phyloP scores from a whole-genome alignment of 2,329 filamentous ascomycete genomes.

The Claviceps cyperi region DNA sequence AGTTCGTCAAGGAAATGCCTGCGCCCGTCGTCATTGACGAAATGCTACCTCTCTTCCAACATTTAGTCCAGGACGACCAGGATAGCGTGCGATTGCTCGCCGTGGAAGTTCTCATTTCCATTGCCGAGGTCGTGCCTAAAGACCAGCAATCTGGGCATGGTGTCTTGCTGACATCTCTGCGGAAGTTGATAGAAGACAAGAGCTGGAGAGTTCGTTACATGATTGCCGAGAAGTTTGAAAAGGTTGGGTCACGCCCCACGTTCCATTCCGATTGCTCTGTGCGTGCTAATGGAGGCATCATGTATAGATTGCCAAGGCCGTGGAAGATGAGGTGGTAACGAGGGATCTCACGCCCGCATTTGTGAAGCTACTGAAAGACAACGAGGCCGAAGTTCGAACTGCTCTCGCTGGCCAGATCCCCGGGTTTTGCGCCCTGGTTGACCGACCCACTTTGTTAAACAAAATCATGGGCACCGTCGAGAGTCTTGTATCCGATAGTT shows the following conservation, averaged over 20 bases:
- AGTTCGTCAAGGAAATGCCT: constrained; percentile 96
- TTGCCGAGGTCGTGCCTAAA: constrained; percentile 93
- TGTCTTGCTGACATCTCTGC: constrained; percentile 75
- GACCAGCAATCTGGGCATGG: constrained; percentile 96
- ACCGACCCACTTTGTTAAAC: constrained; percentile 74
- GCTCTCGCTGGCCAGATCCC: constrained; percentile 96
- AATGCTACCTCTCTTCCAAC: constrained; percentile 98
- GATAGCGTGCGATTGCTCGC: constrained; percentile 93
- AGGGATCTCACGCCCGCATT: constrained; percentile 92
- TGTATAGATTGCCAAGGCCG: constrained; percentile 81
- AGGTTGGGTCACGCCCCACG: constrained; percentile 38
- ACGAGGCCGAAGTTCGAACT: constrained; percentile 91
- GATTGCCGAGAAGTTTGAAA: constrained; percentile 97
- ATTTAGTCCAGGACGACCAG: constrained; percentile 90
- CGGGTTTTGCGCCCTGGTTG: constrained; percentile 84
- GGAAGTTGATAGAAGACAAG: constrained; percentile 95
- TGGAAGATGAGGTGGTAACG: constrained; percentile 90
- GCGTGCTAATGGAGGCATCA: neutral
- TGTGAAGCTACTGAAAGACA: constrained; percentile 94
- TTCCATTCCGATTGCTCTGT: neutral
- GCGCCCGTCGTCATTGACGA: constrained; percentile 85
- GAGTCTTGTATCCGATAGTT: constrained; percentile 87
- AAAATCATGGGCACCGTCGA: constrained; percentile 96
- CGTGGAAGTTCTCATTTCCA: constrained; percentile 89
- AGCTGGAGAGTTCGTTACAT: constrained; percentile 99